A percentile compares a stretch with the other conserved stretches of the same genome.
These are phyloP conservation scores for Closterium sp. DNA, from an alignment of 139 green algal species.

Conservation along the genomic window DNA sequence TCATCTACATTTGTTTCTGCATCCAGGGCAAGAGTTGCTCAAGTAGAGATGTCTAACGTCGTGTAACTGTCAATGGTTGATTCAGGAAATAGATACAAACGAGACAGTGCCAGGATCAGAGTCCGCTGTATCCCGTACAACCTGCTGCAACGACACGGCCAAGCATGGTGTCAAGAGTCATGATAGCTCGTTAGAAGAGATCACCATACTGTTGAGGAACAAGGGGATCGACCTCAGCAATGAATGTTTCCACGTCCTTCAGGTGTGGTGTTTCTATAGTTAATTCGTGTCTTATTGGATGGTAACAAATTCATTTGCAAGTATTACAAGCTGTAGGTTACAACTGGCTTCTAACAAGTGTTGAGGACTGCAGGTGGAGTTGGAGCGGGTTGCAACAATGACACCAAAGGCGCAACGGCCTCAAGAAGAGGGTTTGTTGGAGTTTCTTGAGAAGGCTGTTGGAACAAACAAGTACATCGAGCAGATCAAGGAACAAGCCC, in stretches of 20 bases:
- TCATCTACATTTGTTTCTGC: too few relatives aligned
- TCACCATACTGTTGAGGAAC: conserved; percentile 85
- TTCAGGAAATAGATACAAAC: too few relatives aligned
- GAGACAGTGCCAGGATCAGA: conserved; percentile 75
- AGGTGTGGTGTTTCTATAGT: conserved; percentile 63
- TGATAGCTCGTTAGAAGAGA: conserved; percentile 76
- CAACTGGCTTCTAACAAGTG: neutral
- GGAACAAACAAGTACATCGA: conserved; percentile 87
- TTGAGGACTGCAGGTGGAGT: conserved; percentile 82
- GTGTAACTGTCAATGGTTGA: too few relatives aligned
- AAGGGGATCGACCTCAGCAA: conserved; percentile 98
- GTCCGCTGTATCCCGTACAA: conserved; percentile 81
- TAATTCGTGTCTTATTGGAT: neutral
- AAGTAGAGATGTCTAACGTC: too few relatives aligned
- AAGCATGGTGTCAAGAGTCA: conserved; percentile 90
- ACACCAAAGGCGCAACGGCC: conserved; percentile 82
- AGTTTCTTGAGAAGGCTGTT: conserved; percentile 99
- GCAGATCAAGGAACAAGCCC: conserved; percentile 70
- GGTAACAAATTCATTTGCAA: neutral
- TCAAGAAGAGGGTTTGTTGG: conserved; percentile 90
- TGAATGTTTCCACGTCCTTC: conserved; percentile 98
- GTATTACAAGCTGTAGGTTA: neutral
- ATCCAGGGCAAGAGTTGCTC: too few relatives aligned
- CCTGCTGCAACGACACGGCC: conserved; percentile 84
- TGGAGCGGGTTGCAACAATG: conserved; percentile 99